Conservation (phyloP, 495 filamentous ascomycete species). For the Tuber microsphaerosporum region DNA sequence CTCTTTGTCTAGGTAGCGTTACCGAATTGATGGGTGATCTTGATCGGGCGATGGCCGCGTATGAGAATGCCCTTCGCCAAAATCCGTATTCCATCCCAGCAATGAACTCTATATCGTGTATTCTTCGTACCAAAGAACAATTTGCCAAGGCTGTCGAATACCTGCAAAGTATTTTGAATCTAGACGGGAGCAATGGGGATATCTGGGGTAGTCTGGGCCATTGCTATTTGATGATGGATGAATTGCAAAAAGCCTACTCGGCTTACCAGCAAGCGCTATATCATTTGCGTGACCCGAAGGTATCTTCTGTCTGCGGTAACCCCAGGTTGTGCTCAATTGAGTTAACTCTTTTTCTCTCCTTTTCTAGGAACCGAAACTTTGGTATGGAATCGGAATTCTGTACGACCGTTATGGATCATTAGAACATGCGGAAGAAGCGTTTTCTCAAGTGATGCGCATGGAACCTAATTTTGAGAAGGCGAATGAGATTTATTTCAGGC, state of each 20-base stretch:
- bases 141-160: conserved; percentile 93
- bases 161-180: conserved; percentile 79
- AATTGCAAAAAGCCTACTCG: conserved; percentile 93
- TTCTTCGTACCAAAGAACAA: conserved; percentile 82
- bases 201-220: conserved; percentile 93
- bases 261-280: conserved; percentile 94
- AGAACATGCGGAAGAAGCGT: conserved; percentile 96
- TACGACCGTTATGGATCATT: conserved; percentile 96
- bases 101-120: conserved; percentile 89
- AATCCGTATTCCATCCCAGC: conserved; percentile 86
- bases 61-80: conserved; percentile 77
- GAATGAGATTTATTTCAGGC: conserved; percentile 96
- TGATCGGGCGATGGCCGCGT: conserved; percentile 78
- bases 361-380: conserved; percentile 92
- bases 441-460: conserved; percentile 99
- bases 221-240: conserved; percentile 99
- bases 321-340: conserved; percentile 14
- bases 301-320: conserved; percentile 42
- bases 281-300: conserved; percentile 90
- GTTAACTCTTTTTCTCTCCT: conserved; percentile 23
- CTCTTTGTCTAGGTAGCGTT: conserved; percentile 55
- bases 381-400: conserved; percentile 97
- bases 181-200: conserved; percentile 84
- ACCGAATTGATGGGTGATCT: conserved; percentile 83
- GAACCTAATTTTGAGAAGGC: conserved; percentile 97